Percentiles rank a stretch among this genome's conserved stretches.
Evolutionary conservation across 2,329 filamentous ascomycete genomes (phyloP).

Genomic region (Zarea fungicola): DNA sequence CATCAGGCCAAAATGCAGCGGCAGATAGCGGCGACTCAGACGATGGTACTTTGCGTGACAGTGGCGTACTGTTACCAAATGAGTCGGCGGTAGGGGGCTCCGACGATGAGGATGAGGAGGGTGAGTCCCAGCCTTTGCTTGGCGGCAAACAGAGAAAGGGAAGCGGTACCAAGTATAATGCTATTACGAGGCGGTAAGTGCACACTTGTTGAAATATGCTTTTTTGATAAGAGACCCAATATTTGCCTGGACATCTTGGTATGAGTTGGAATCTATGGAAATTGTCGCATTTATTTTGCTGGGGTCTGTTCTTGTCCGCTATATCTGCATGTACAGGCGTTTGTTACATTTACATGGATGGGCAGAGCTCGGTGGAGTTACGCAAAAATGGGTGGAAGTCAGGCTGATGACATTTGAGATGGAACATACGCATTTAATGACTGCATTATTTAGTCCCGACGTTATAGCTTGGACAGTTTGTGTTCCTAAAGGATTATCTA

Average conservation of each 20-base stretch:
- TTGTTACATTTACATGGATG: neutral
- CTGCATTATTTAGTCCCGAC: too few relatives aligned
- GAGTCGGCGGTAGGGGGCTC: slow-evolving; percentile 17
- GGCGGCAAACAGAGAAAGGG: neutral
- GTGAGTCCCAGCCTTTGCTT: slow-evolving; percentile 18
- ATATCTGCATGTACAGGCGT: neutral
- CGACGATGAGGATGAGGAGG: slow-evolving; percentile 18
- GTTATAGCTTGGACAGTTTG: too few relatives aligned
- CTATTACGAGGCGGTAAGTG: neutral
- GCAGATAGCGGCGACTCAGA: slow-evolving; percentile 30
- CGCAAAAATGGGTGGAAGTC: too few relatives aligned
- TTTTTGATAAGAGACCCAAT: neutral
- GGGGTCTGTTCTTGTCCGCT: neutral
- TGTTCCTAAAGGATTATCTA: too few relatives aligned
- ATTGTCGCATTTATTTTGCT: neutral
- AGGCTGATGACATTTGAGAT: too few relatives aligned
- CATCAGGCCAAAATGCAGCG: slow-evolving; percentile 16
- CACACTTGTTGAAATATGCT: neutral
- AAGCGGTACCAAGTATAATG: neutral
- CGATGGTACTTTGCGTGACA: slow-evolving; percentile 23
- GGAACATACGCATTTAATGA: too few relatives aligned
- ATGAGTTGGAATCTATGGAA: too few relatives aligned
- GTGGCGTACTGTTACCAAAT: slow-evolving; percentile 19
- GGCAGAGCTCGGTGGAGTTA: too few relatives aligned
- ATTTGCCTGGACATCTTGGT: neutral